These are phyloP conservation scores for Loxodes magnus DNA, from an alignment of 73 alveolate genomes.

Conservation along the genomic window DNA sequence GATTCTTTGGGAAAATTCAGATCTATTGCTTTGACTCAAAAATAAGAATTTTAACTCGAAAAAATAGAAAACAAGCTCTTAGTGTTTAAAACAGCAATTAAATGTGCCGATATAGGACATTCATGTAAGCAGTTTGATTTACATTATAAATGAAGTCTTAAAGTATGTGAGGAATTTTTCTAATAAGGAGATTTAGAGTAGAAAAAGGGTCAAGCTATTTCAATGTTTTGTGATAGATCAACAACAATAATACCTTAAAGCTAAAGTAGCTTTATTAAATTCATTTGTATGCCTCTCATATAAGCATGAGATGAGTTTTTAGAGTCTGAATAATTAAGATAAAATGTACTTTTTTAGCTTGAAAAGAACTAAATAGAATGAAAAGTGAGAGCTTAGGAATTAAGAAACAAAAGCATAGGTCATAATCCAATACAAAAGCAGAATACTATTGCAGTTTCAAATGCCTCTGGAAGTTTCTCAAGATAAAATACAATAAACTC, in stretches of 20 bases:
- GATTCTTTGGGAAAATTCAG: slow-evolving; percentile 4
- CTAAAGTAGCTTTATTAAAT: slow-evolving; percentile 52
- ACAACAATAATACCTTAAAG: slow-evolving; percentile 47
- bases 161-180: slow-evolving; percentile 63
- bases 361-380: too few relatives aligned
- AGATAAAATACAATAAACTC: too few relatives aligned
- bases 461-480: too few relatives aligned
- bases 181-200: slow-evolving; percentile 59
- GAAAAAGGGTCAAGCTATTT: slow-evolving; percentile 28
- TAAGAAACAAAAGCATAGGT: too few relatives aligned
- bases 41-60: not conserved
- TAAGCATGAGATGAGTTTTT: not conserved
- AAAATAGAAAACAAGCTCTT: not conserved
- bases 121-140: slow-evolving; percentile 33
- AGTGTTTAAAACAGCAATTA: not conserved
- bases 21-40: not conserved
- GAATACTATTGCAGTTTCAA: too few relatives aligned
- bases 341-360: too few relatives aligned
- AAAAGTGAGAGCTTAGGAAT: too few relatives aligned
- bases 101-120: slow-evolving; percentile 11
- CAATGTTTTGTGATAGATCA: slow-evolving; percentile 55
- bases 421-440: too few relatives aligned
- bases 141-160: slow-evolving; percentile 39
- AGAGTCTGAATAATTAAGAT: too few relatives aligned
- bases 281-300: slow-evolving; percentile 15